Evolutionary conservation across 495 filamentous ascomycete genomes (phyloP), one percentile per base, ranked within the genome.

Genomic region (Podospora australis): DNA sequence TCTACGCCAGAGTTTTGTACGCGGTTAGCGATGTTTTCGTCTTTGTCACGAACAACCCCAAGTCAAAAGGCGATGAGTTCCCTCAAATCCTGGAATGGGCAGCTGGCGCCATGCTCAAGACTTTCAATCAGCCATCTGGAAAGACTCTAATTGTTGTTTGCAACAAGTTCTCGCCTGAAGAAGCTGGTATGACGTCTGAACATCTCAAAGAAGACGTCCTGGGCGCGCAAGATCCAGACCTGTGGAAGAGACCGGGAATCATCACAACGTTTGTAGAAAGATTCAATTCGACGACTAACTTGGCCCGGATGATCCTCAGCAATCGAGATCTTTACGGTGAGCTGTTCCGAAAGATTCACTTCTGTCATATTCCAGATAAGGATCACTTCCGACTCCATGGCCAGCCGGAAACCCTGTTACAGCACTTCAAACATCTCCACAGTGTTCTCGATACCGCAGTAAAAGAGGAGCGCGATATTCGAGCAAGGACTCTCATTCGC

Each of bases 11-110:
- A 11, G 17, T 47, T 19, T 4, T 47, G 20, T 47, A 47, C 30
- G 44, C 32, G 17, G 35, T 47, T 19, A 47, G 44, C 19, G 44
- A 47, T 16, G 44, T 47, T 9, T 17, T 47, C 5, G 44, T 47
- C 6, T 47, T 36, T 19, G 44, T 47, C 9, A 47, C 44, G 13
- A n/a, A 36, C n/a, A 36, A 36, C 19, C 32, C 32, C 14, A 36
- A 36, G n/a, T 16, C 32, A 8, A 47, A 47, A 21, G 44, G 23
- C 13, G 32, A 47, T 20, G 35, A 47, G 30, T 29, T 47, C 20
- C 44, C 32, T 10, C 19, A 24, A n/a, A 47, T 47, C 30, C 44
- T 47, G 10, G 44, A 47, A 20, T 47, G 44, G 44, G 44, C 44
- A 21, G 29, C 44, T 13, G 32, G 29, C 7, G 44, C 44, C 1